Evolutionary conservation across 1,284 basidiomycete genomes (phyloP).

Genomic region (Fomitopsis schrenkii): DNA sequence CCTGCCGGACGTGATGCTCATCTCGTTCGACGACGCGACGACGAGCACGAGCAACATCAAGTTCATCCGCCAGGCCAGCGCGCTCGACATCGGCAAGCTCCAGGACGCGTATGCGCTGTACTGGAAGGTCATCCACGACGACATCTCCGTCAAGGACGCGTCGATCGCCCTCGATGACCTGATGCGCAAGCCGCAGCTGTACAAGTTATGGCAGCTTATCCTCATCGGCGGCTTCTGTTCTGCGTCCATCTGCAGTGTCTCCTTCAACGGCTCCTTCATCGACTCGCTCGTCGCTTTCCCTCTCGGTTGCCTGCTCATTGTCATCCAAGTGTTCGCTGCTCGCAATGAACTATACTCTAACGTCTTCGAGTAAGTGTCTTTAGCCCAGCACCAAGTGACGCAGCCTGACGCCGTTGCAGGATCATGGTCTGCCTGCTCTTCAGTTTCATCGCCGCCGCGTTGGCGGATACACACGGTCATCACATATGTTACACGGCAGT

Average conservation of each 20-base stretch:
- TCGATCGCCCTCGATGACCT: slow-evolving; percentile 69
- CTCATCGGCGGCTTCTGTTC: slow-evolving; percentile 83
- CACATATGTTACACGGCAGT: slow-evolving; percentile 86
- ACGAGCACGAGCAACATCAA: slow-evolving; percentile 88
- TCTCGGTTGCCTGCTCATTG: slow-evolving; percentile 76
- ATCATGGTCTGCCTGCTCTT: slow-evolving; percentile 79
- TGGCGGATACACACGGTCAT: slow-evolving; percentile 53
- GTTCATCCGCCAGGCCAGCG: slow-evolving; percentile 74
- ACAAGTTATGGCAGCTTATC: slow-evolving; percentile 63
- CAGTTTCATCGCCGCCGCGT: slow-evolving; percentile 78
- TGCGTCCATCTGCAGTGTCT: slow-evolving; percentile 71
- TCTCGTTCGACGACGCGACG: slow-evolving; percentile 79
- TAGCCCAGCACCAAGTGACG: background rate
- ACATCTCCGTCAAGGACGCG: slow-evolving; percentile 79
- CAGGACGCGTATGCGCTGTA: slow-evolving; percentile 76
- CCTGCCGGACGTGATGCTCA: slow-evolving; percentile 79
- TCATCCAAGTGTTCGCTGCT: slow-evolving; percentile 71
- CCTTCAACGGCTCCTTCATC: slow-evolving; percentile 76
- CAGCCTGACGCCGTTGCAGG: slow-evolving; percentile 26
- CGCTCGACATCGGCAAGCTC: slow-evolving; percentile 76
- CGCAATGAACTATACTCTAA: slow-evolving; percentile 84
- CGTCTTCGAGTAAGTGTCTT: slow-evolving; percentile 68
- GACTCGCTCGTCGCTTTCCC: slow-evolving; percentile 77
- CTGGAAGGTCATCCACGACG: slow-evolving; percentile 89
- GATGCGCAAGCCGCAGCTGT: slow-evolving; percentile 67